A percentile compares a stretch with the other conserved stretches of the same genome.
Evolutionary conservation across 106 monocot genomes (phyloP).

Genomic region (Dendrobium huoshanense): DNA sequence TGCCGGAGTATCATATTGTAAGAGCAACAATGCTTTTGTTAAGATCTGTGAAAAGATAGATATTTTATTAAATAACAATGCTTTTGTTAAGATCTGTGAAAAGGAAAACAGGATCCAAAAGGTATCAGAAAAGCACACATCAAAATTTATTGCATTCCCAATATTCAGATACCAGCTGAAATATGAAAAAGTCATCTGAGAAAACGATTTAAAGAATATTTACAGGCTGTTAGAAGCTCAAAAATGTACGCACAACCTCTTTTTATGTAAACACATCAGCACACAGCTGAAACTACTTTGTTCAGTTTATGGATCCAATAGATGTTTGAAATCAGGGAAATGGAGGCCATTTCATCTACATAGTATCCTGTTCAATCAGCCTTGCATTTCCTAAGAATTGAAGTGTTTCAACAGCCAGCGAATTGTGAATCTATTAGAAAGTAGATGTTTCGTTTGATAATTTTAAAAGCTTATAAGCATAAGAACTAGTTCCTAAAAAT

Average conservation of each 20-base stretch:
- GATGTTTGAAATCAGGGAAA: neutral
- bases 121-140: neutral
- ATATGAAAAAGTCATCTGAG: neutral
- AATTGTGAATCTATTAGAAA: neutral
- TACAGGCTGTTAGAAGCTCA: neutral
- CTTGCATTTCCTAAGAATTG: neutral
- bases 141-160: neutral
- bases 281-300: neutral
- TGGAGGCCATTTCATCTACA: neutral
- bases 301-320: neutral
- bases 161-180: neutral
- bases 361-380: too few relatives aligned
- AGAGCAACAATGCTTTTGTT: too few relatives aligned
- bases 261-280: too few relatives aligned
- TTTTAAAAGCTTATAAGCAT: too few relatives aligned
- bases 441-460: neutral
- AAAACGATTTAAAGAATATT: neutral
- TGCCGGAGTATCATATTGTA: too few relatives aligned
- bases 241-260: neutral
- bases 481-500: too few relatives aligned
- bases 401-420: neutral
- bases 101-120: too few relatives aligned
- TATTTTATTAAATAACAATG: neutral
- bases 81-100: too few relatives aligned
- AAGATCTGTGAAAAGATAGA: neutral